phyloP scores from a whole-genome alignment of 768 basidiomycete genomes.

The Collybiopsis confluens region DNA sequence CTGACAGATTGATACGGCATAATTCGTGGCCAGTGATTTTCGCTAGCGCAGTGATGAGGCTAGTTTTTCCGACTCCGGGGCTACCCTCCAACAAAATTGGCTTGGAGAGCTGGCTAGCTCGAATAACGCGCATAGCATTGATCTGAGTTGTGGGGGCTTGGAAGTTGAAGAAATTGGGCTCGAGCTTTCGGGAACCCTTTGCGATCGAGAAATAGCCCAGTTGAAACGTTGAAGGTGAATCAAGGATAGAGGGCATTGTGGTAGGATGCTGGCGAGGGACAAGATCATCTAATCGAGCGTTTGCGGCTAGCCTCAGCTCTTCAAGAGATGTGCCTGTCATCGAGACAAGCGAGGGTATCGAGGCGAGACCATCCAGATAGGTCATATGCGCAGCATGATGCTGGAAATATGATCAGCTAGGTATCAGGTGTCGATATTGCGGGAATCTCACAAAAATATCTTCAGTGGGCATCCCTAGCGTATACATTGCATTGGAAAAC shows the following conservation, averaged over 20 bases:
- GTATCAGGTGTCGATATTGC: neutral
- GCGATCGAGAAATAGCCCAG: conserved; percentile 74
- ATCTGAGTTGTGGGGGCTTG: conserved; percentile 83
- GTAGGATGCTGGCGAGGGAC: conserved; percentile 39
- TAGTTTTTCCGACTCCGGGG: conserved; percentile 98
- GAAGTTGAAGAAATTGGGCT: conserved; percentile 62
- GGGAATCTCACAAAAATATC: conserved; percentile 65
- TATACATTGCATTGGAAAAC: conserved; percentile 70
- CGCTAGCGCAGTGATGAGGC: conserved; percentile 83
- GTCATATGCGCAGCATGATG: conserved; percentile 93
- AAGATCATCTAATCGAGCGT: conserved; percentile 48
- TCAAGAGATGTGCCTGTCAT: conserved; percentile 57
- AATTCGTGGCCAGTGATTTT: conserved; percentile 72
- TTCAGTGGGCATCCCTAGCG: conserved; percentile 30
- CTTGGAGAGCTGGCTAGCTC: conserved; percentile 86
- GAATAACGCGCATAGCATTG: conserved; percentile 83
- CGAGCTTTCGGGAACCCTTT: conserved; percentile 43
- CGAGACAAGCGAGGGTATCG: conserved; percentile 67
- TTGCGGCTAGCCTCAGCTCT: conserved; percentile 59
- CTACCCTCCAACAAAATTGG: conserved; percentile 96
- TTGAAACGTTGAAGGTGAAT: conserved; percentile 37
- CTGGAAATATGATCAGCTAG: conserved; percentile 32
- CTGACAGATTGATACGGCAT: conserved; percentile 94
- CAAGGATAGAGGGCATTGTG: conserved; percentile 22
- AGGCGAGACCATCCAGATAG: conserved; percentile 82